A percentile compares a stretch with the other conserved stretches of the same genome.
These are phyloP conservation scores for Phialophora macrospora DNA, from an alignment of 2,329 filamentous ascomycete genomes.

Conservation along the genomic window DNA sequence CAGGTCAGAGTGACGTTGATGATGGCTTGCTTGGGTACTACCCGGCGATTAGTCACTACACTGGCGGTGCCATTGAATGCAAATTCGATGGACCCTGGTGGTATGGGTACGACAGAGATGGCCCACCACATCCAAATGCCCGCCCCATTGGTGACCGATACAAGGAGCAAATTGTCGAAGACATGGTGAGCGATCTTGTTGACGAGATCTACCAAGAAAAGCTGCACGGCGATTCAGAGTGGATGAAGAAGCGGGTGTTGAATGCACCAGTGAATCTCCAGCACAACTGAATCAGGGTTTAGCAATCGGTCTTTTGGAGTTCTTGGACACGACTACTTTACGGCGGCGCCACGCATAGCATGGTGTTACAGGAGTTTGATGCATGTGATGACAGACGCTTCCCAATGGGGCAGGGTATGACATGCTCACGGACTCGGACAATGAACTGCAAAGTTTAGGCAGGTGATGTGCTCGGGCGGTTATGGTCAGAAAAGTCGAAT, in stretches of 20 bases:
- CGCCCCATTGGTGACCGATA: conserved; percentile 77
- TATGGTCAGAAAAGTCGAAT: conserved; percentile 23
- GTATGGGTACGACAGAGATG: conserved; percentile 54
- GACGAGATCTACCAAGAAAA: conserved; percentile 76
- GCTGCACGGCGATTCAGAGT: conserved; percentile 34
- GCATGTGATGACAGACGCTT: background rate
- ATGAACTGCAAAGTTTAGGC: conserved; percentile 1
- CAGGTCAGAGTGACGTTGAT: conserved; percentile 55
- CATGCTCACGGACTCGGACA: background rate
- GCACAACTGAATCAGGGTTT: conserved; percentile 25
- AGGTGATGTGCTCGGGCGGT: conserved; percentile 5
- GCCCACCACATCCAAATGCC: conserved; percentile 40
- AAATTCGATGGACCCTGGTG: conserved; percentile 96
- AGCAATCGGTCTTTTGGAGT: background rate
- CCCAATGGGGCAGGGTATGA: conserved; percentile 17
- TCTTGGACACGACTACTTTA: conserved; percentile 1
- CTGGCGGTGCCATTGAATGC: conserved; percentile 85
- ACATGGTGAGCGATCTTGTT: conserved; percentile 88
- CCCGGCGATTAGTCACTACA: conserved; percentile 88
- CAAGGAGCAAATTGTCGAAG: conserved; percentile 91
- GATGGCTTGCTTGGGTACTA: conserved; percentile 97
- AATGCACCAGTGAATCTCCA: conserved; percentile 31
- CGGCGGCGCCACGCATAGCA: conserved; percentile 3
- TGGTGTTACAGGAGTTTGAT: background rate
- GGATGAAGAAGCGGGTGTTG: conserved; percentile 38